These are phyloP conservation scores for Draba incana DNA, from an alignment of 345 rosid species.

Conservation along the genomic window DNA sequence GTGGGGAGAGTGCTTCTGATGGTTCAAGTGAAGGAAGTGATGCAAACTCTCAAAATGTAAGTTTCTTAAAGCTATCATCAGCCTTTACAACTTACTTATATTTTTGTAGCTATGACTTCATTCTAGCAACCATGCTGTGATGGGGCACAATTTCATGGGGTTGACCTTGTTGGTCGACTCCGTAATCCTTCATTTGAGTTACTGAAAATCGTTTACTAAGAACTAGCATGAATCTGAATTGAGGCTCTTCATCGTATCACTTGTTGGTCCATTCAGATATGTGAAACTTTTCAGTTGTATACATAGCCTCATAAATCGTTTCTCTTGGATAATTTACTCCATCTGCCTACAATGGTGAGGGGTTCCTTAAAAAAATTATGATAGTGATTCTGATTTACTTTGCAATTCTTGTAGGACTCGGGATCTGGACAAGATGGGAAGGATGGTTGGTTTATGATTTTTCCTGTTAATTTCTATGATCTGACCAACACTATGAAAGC, in stretches of 20 bases:
- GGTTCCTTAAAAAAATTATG: neutral
- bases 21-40: constrained; percentile 99
- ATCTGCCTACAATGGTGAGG: neutral
- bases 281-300: constrained; percentile 1
- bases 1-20: constrained; percentile 92
- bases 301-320: neutral
- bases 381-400: constrained; percentile 12
- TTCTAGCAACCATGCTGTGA: constrained; percentile 13
- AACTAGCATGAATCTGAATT: constrained; percentile 24
- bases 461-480: constrained; percentile 1
- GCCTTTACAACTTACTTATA: constrained; percentile 5
- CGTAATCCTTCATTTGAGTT: constrained; percentile 5
- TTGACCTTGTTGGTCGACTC: neutral
- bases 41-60: constrained; percentile 86
- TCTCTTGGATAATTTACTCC: neutral
- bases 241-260: neutral
- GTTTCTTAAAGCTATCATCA: constrained; percentile 34
- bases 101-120: neutral
- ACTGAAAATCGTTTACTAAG: neutral
- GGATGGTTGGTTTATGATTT: constrained; percentile 56
- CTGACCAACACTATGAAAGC: constrained; percentile 19
- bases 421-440: constrained; percentile 74
- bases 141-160: constrained; percentile 3
- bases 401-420: constrained; percentile 50
- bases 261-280: constrained; percentile 15